phyloP scores from a whole-genome alignment of 2,329 filamentous ascomycete species.

The Parastagonospora nodorum region DNA sequence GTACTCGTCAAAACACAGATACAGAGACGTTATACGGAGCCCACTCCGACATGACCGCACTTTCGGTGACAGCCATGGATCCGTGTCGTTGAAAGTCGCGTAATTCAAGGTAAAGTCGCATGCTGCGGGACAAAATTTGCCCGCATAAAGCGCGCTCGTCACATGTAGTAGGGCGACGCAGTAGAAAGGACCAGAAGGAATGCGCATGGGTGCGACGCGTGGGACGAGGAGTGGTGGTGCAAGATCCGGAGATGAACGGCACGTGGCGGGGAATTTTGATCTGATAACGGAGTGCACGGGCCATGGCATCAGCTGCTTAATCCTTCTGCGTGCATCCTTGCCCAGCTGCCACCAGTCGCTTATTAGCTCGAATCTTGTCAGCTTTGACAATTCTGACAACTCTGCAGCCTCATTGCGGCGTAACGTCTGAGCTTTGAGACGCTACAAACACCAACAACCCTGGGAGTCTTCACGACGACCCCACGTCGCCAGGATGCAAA shows the following conservation, averaged over 20 bases:
- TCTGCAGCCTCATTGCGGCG: too few species aligned
- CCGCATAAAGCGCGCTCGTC: slow-evolving; percentile 17
- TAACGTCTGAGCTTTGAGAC: too few species aligned
- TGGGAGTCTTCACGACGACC: neutral
- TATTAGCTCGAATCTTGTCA: too few species aligned
- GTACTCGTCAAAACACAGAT: slow-evolving; percentile 34
- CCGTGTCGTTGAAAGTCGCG: slow-evolving; percentile 40
- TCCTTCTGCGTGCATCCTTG: neutral
- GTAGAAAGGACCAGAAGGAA: slow-evolving; percentile 9
- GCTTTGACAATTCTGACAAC: too few species aligned
- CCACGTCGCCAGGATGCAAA: neutral
- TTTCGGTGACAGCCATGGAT: slow-evolving; percentile 30
- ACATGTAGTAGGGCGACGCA: slow-evolving; percentile 8
- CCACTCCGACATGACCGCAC: slow-evolving; percentile 32
- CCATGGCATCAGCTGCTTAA: neutral
- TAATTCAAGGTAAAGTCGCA: slow-evolving; percentile 38
- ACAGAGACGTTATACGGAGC: slow-evolving; percentile 31
- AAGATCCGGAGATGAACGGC: slow-evolving; percentile 20
- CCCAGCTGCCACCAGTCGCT: too few species aligned
- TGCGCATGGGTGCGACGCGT: slow-evolving; percentile 24
- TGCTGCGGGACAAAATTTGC: slow-evolving; percentile 35
- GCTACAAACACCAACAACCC: too few species aligned
- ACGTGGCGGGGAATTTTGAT: slow-evolving; percentile 23
- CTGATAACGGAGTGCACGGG: slow-evolving; percentile 12
- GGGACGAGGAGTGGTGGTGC: slow-evolving; percentile 8